A percentile compares a stretch with the other conserved stretches of the same genome.
phyloP scores from a whole-genome alignment of 768 basidiomycete genomes.

The Podaxis sp. region DNA sequence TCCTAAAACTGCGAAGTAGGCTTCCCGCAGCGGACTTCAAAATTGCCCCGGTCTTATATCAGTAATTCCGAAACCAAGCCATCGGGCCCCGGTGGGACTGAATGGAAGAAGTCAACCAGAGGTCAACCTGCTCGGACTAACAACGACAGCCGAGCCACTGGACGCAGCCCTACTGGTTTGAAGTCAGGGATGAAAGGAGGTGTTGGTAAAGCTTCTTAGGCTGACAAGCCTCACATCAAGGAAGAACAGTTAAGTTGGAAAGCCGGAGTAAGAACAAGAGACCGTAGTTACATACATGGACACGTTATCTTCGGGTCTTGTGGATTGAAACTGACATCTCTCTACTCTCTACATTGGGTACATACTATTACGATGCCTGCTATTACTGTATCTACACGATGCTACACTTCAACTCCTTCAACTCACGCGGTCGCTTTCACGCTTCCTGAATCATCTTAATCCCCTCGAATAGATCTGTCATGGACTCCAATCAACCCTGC shows the following conservation, averaged over 20 bases:
- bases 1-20: not conserved
- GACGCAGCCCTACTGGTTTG: not conserved
- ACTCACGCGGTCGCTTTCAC: not conserved
- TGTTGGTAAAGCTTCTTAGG: not conserved
- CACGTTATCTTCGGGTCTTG: not conserved
- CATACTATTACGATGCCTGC: not conserved
- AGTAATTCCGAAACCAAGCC: not conserved
- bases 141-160: not conserved
- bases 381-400: not conserved
- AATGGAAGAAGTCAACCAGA: not conserved
- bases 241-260: slow-evolving; percentile 3
- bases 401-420: not conserved
- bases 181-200: slow-evolving; percentile 8
- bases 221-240: not conserved
- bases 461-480: not conserved
- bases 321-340: not conserved
- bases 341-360: not conserved
- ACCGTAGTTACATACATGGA: not conserved
- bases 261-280: not conserved
- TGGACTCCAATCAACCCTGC: not conserved
- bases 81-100: not conserved
- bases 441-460: not conserved
- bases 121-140: not conserved
- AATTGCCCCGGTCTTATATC: not conserved
- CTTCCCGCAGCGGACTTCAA: not conserved